Evolutionary conservation across 2,329 filamentous ascomycete species (phyloP).

Genomic region (Xylariales sp.): DNA sequence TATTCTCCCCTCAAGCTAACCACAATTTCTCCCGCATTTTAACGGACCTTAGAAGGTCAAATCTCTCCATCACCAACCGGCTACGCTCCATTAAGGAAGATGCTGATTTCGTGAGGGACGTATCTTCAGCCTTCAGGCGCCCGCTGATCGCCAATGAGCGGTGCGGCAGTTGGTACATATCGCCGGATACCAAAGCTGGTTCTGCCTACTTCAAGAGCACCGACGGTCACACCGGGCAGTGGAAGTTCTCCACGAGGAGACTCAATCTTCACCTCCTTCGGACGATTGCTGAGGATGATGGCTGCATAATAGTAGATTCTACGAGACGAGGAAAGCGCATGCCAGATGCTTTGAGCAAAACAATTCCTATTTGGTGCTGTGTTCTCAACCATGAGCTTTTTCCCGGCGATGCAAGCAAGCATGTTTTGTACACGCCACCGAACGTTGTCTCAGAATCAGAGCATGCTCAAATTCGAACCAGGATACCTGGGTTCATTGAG

Average conservation of each 20-base stretch:
- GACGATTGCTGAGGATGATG: conserved; percentile 61
- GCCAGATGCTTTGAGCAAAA: conserved; percentile 92
- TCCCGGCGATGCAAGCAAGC: conserved; percentile 35
- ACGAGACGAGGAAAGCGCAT: conserved; percentile 90
- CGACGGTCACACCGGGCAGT: conserved; percentile 86
- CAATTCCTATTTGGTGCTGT: conserved; percentile 87
- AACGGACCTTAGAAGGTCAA: conserved; percentile 67
- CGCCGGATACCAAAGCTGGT: conserved; percentile 56
- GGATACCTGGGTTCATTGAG: conserved; percentile 51
- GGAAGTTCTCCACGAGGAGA: conserved; percentile 81
- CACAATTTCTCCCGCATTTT: conserved; percentile 68
- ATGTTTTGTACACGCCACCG: conserved; percentile 65
- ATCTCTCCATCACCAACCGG: conserved; percentile 76
- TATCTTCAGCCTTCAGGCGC: conserved; percentile 51
- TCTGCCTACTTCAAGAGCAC: conserved; percentile 98
- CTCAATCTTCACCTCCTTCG: conserved; percentile 80
- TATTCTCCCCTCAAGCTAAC: conserved; percentile 48
- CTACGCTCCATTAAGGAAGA: conserved; percentile 75
- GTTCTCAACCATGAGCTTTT: conserved; percentile 81
- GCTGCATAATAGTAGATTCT: conserved; percentile 87
- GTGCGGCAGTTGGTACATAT: conserved; percentile 94
- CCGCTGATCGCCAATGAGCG: conserved; percentile 89
- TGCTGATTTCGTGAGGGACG: conserved; percentile 65
- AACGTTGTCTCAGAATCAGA: conserved; percentile 71
- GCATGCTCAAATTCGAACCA: conserved; percentile 69